These are phyloP conservation scores for Colletotrichum euphorbiae DNA, from an alignment of 2,329 filamentous ascomycete genomes.

Conservation along the genomic window DNA sequence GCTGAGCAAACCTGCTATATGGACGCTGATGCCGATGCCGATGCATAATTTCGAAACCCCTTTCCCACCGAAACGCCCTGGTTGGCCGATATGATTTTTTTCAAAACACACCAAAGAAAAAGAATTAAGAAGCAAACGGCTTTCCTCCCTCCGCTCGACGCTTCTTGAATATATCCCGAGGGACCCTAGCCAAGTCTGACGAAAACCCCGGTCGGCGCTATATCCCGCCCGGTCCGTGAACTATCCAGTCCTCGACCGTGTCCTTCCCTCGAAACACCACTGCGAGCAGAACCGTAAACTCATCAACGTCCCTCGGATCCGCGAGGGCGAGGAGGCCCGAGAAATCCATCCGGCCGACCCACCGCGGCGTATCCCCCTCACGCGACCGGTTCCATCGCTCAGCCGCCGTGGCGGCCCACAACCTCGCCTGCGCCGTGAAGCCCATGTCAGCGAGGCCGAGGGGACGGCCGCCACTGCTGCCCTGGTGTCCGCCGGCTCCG, in stretches of 20 bases:
- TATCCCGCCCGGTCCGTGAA: slow-evolving; percentile 28
- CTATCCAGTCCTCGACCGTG: slow-evolving; percentile 40
- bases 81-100: slow-evolving; percentile 1
- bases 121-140: neutral
- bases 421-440: slow-evolving; percentile 39
- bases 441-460: slow-evolving; percentile 37
- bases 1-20: neutral
- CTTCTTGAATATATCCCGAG: neutral
- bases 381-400: slow-evolving; percentile 40
- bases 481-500: slow-evolving; percentile 8
- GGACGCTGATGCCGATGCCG: slow-evolving; percentile 17
- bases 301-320: slow-evolving; percentile 38
- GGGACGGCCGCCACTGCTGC: slow-evolving; percentile 8
- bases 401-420: slow-evolving; percentile 40
- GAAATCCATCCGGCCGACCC: slow-evolving; percentile 40
- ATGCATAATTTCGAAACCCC: slow-evolving; percentile 4
- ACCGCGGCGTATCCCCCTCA: slow-evolving; percentile 37
- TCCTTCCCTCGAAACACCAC: slow-evolving; percentile 39
- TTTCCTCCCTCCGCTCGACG: too few species aligned
- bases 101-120: neutral
- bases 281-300: slow-evolving; percentile 37
- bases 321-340: slow-evolving; percentile 36
- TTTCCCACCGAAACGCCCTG: slow-evolving; percentile 25
- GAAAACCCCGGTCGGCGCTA: neutral
- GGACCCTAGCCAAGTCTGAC: neutral